Evolutionary conservation across 2,329 filamentous ascomycete genomes (phyloP).

Genomic region (Onygenales sp.): DNA sequence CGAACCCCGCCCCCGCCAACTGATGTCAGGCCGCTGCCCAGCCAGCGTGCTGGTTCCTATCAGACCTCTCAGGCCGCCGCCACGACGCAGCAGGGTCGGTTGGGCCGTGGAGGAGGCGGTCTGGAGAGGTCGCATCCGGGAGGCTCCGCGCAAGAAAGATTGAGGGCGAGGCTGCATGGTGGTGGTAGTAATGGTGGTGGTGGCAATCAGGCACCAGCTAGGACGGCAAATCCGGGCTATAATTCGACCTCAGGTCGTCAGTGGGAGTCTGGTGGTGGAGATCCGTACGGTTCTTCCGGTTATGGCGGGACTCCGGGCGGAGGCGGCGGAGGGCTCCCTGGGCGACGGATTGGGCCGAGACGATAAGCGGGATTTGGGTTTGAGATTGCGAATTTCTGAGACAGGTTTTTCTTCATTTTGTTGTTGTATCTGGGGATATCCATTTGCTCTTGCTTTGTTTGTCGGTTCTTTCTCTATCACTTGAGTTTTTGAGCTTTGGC

Average conservation of each 20-base stretch:
- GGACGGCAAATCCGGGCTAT: constrained; percentile 20
- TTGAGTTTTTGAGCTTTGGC: too few species aligned
- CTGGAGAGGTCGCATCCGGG: constrained; percentile 32
- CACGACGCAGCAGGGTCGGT: constrained; percentile 25
- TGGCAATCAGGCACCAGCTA: constrained; percentile 4
- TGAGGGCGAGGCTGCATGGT: constrained; percentile 74
- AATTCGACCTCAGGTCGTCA: neutral
- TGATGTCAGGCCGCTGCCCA: constrained; percentile 55
- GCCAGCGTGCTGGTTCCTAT: constrained; percentile 65
- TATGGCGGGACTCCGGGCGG: neutral
- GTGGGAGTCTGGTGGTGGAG: neutral
- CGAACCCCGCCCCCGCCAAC: constrained; percentile 18
- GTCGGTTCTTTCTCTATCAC: too few species aligned
- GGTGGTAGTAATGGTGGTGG: constrained; percentile 41
- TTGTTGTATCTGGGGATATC: too few species aligned
- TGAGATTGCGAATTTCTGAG: neutral
- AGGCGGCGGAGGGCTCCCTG: neutral
- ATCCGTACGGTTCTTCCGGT: neutral
- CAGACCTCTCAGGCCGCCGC: constrained; percentile 44
- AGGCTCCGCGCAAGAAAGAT: constrained; percentile 65
- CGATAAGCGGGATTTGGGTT: neutral
- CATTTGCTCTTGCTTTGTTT: too few species aligned
- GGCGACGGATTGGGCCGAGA: neutral
- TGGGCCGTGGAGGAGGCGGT: constrained; percentile 23
- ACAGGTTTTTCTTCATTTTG: too few species aligned